Evolutionary conservation across 495 filamentous ascomycete species (phyloP), one percentile per base, ranked within the genome.

Genomic region (Annulohypoxylon stygium): DNA sequence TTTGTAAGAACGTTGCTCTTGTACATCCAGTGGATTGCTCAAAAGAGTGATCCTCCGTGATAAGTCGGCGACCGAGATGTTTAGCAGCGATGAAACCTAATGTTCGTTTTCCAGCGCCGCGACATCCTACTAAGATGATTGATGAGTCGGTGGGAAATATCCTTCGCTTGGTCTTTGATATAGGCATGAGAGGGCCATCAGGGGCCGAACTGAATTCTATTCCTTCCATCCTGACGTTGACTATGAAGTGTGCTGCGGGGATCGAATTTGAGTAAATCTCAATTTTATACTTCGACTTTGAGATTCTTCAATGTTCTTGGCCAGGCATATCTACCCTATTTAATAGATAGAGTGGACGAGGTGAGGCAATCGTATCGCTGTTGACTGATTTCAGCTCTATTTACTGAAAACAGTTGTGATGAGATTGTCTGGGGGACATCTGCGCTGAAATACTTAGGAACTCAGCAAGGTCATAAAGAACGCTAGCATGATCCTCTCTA

Each of bases 31-130:
- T 91, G 1, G 84, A 80, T 54, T 92, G 87, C 47, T 90, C 87
- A 69, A 95, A 95, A 61, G 87, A 89, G 67, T 88, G 85, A 74
- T 94, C 92, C 59, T 89, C 87, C 62, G 92, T 92, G 53, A 93
- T 88, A 23, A 95, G 84, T 23, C 90, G 88, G 11, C 91, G 86
- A 12, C 88, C 88, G 14, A 91, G 90, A 68, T 90, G 86, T 20
- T 90, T 90, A 3, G 92, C 90, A n/a, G 90, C 88, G 53, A 95
- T 92, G 70, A 94, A 89, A 1, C 90, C 92, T 10, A 95, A 83
- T 16, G 90, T 93, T 4, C 91, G 89, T 77, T 94, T 94, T 12
- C 92, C 92, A 4, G 91, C 90, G 3, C 93, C 92, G 16, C 90
- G 90, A 61, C 91, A 88, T 20, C 93, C 93, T 25, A 94, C 87